Base-by-base conservation (phyloP, 2,329 filamentous ascomycete genomes). In the Aspergillus sclerotialis region DNA sequence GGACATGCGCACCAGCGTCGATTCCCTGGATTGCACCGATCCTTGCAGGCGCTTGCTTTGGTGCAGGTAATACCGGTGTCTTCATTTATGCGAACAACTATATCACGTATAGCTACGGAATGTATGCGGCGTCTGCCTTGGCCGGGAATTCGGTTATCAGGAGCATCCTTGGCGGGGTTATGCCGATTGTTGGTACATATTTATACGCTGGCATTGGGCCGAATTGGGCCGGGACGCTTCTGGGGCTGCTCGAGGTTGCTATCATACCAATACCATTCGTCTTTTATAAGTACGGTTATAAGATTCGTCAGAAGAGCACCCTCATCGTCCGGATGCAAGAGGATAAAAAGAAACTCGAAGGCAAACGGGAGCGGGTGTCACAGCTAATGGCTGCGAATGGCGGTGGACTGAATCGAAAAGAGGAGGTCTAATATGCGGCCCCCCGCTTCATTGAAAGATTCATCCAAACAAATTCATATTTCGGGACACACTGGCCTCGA, bases 31-130 rank as follows among this genome's bases (percentile, higher is more conserved):
- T 87, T n/a, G 70, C 78, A 13, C 82, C 85, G 1, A 81, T 93
- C 31, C 66, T 84, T 0, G 85, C 85, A 1, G 85, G 86, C 1
- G 73, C 93, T 5, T 82, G 82, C 0, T 93, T 92, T 48, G 85
- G 85, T 7, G 70, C 75, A 0, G 86, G 86, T 0, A 92, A 90
- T 49, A 80, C 76, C 7, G 71, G 79, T 3, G 78, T 84, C 24
- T 93, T 93, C 64, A 89, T 93, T 52, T 92, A 93, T 52, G 76
- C 80, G 0, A 76, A 73, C 5, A 92, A 87, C 49, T 94, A 93
- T 55, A 66, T 94, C 3, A 84, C 85, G 0, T 74, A 82, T 30
- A 77, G 79, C 5, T 93, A 93, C 47, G 81, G 81, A 4, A 82
- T 92, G 46, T 93, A 88, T 53, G 80, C 86, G 1, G 86, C 87